Conservation (phyloP, 495 filamentous ascomycete species). For the Aspergillus carlsbadensis region DNA sequence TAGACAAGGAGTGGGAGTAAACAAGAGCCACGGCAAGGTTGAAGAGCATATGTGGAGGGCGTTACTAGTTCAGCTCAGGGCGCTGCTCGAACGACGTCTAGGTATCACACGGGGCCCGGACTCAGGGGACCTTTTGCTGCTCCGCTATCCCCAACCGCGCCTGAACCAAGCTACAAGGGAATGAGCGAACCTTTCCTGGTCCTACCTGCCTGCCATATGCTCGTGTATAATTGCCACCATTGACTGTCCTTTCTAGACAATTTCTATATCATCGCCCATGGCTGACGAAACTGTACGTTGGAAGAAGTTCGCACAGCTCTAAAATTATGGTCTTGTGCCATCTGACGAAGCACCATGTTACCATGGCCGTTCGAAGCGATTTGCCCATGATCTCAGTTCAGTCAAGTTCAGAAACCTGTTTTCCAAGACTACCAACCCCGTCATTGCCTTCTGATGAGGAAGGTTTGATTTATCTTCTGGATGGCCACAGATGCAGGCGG, state of each 20-base stretch:
- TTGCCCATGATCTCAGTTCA: background rate
- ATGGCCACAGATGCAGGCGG: slow-evolving; percentile 16
- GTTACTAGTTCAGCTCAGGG: too few species aligned
- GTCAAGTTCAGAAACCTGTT: background rate
- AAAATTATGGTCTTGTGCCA: background rate
- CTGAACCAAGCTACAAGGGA: too few species aligned
- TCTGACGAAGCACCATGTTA: background rate
- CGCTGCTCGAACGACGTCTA: too few species aligned
- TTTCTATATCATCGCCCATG: background rate
- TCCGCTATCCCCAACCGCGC: too few species aligned
- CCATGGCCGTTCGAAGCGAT: background rate
- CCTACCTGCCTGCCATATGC: too few species aligned
- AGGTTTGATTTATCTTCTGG: background rate
- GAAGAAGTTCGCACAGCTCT: background rate
- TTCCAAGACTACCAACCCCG: slow-evolving; percentile 10
- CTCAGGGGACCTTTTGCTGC: too few species aligned
- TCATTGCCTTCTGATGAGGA: background rate
- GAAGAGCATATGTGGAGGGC: too few species aligned
- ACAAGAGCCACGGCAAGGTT: too few species aligned
- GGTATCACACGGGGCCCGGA: too few species aligned
- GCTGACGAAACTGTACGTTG: background rate
- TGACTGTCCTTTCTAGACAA: background rate
- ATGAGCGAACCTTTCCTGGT: too few species aligned
- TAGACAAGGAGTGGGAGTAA: too few species aligned
- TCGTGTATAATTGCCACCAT: background rate